These are phyloP conservation scores for Canna indica DNA, from an alignment of 176 grass and related monocot species.

Conservation along the genomic window DNA sequence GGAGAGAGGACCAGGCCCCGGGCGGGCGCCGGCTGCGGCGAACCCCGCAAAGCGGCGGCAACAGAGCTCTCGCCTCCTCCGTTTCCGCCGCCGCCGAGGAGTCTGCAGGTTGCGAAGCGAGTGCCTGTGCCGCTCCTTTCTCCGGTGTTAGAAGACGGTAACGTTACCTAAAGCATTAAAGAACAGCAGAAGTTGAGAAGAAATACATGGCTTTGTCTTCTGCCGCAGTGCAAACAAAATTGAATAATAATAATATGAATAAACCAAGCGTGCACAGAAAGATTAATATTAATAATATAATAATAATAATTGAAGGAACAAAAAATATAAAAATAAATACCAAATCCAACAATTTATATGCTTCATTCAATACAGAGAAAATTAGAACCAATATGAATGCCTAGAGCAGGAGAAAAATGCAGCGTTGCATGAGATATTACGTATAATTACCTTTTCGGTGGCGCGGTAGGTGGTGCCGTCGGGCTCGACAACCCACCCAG, in stretches of 20 bases:
- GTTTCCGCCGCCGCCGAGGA: neutral
- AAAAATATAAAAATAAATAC: neutral
- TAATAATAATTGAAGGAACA: neutral
- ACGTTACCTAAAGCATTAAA: too few species aligned
- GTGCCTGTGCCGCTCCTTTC: neutral
- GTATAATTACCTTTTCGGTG: neutral
- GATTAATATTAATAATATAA: neutral
- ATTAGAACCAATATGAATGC: too few species aligned
- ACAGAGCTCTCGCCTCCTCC: neutral
- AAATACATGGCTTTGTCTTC: too few species aligned
- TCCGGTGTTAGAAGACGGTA: neutral
- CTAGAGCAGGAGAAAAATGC: neutral
- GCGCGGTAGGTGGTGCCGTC: constrained; percentile 27
- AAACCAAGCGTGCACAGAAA: too few species aligned
- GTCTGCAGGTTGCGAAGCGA: too few species aligned
- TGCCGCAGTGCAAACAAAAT: too few species aligned
- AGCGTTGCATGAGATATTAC: neutral
- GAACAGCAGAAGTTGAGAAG: too few species aligned
- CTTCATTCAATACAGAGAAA: too few species aligned
- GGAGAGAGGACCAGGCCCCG: neutral
- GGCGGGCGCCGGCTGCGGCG: neutral
- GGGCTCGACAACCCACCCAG: constrained; percentile 18
- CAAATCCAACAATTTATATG: too few species aligned
- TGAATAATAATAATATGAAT: too few species aligned
- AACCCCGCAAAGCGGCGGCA: neutral